Percentiles rank a stretch among this genome's conserved stretches.
Conservation (phyloP, 2,329 filamentous ascomycete genomes). For the Aspergillus vadensis region DNA sequence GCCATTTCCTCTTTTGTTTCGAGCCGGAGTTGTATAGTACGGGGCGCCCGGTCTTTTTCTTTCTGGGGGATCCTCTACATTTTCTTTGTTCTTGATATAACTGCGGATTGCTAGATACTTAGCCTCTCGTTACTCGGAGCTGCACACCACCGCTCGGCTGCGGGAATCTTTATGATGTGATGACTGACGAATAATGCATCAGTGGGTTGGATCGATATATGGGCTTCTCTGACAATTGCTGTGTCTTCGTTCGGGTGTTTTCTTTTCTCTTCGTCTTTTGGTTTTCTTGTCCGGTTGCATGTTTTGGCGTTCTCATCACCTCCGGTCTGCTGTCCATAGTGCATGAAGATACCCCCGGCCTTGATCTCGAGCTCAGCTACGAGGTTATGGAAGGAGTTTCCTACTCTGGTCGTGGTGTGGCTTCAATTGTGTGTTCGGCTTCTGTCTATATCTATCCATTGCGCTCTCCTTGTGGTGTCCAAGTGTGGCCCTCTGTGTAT, state of each 20-base stretch:
- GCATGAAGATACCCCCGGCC: slow-evolving; percentile 39
- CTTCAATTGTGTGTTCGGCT: slow-evolving; percentile 21
- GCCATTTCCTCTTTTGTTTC: slow-evolving; percentile 14
- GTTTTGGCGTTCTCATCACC: slow-evolving; percentile 29
- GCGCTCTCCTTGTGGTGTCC: background rate
- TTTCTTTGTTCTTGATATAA: slow-evolving; percentile 19
- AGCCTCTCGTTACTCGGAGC: slow-evolving; percentile 19
- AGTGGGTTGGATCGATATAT: slow-evolving; percentile 25
- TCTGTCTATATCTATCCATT: slow-evolving; percentile 17
- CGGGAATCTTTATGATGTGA: slow-evolving; percentile 37
- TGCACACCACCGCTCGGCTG: slow-evolving; percentile 20
- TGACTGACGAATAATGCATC: slow-evolving; percentile 43
- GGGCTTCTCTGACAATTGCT: slow-evolving; percentile 23
- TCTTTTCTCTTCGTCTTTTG: slow-evolving; percentile 14
- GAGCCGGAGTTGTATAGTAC: slow-evolving; percentile 21
- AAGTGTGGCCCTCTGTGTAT: background rate
- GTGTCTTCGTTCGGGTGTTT: slow-evolving; percentile 20
- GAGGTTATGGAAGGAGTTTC: slow-evolving; percentile 29
- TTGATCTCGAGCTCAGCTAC: slow-evolving; percentile 27
- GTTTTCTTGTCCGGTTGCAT: slow-evolving; percentile 25
- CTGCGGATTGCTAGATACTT: slow-evolving; percentile 22
- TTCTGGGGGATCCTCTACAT: slow-evolving; percentile 9
- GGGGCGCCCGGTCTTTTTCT: slow-evolving; percentile 18
- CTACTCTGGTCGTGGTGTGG: slow-evolving; percentile 29
- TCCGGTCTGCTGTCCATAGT: slow-evolving; percentile 32